A percentile compares a stretch with the other conserved stretches of the same genome.
Conservation (phyloP, 192 early-diverging fungal species). For the Linderina pennispora region DNA sequence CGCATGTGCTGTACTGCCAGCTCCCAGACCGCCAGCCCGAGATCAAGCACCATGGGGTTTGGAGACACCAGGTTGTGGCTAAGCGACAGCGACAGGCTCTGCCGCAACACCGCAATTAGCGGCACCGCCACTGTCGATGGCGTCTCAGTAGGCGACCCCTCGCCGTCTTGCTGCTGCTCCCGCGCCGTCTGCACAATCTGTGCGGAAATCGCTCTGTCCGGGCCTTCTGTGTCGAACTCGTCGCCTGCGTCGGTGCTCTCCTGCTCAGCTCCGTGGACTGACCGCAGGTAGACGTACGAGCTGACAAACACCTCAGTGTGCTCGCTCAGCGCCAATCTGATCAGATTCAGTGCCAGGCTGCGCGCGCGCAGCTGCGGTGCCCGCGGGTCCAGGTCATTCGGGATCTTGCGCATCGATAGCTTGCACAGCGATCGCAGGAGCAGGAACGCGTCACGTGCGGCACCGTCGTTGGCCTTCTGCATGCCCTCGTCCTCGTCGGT, state of each 20-base stretch:
- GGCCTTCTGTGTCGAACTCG: constrained; percentile 24
- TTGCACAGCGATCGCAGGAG: constrained; percentile 86
- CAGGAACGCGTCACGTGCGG: constrained; percentile 69
- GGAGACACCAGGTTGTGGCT: constrained; percentile 75
- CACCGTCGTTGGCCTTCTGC: constrained; percentile 8
- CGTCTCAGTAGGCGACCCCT: not conserved
- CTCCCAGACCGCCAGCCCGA: constrained; percentile 80
- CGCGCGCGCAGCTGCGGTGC: constrained; percentile 81
- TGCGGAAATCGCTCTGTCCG: constrained; percentile 23
- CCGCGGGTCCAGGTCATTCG: constrained; percentile 65
- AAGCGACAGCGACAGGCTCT: constrained; percentile 77
- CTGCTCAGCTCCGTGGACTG: not conserved
- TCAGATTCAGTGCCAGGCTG: constrained; percentile 73
- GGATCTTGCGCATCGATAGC: constrained; percentile 77
- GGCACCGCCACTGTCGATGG: constrained; percentile 47
- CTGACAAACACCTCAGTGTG: constrained; percentile 71
- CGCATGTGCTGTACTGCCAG: constrained; percentile 64
- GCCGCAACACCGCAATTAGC: constrained; percentile 80
- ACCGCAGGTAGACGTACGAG: constrained; percentile 45
- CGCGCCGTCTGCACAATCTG: constrained; percentile 12
- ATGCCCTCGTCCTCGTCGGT: constrained; percentile 3
- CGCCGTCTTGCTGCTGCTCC: constrained; percentile 2
- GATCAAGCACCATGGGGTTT: constrained; percentile 73
- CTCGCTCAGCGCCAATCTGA: constrained; percentile 66
- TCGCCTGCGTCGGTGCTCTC: not conserved